Base-by-base conservation (phyloP, 805 yeast genomes). In the Candida coleopterorum region DNA sequence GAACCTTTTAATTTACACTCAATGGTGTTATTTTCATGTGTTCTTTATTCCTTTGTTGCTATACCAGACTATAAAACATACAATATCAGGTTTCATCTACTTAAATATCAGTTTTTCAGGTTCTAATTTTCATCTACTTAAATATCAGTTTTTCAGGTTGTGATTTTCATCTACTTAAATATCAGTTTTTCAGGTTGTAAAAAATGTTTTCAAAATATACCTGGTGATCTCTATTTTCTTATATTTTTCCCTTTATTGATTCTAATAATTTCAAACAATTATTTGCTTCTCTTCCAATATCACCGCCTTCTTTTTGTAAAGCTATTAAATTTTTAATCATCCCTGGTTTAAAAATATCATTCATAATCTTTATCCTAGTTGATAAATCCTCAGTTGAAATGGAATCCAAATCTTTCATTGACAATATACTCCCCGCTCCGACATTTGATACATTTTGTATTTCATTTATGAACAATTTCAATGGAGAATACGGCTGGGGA, bases 281-380 rank as follows among this genome's bases (percentile, higher is more conserved):
- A 32, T 55, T 54, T 16, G 69, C 67, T 40, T 64, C 71, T 42
- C 78, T 71, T 3, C 88, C 88, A 14, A 72, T 61, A 32, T 79
- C 85, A 1, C 89, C 89, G 9, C 87, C 94, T 45, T 84, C 93
- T 47, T 76, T 77, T 8, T 77, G 56, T 22, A 76, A 48, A 26
- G 63, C 63, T 1, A 58, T 62, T 16, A 81, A 62, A 25, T 85
- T 81, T 32, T 62, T 68, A 15, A 49, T 38, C 34, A 85, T 62
- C 9, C 74, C 75, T 2, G 56, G 55, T 29, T 60, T 49, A 48
- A 79, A 82, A 18, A 74, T 67, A 38, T 78, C 84, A 28, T 60
- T 52, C 38, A 84, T 56, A 0, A 79, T 61, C 34, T 68, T 68
- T 21, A 74, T 52, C 48, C 93, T 63, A 2, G 81, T 76, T 4